Percentiles rank a stretch among this genome's conserved stretches.
These are phyloP conservation scores for Exophiala viscosa DNA, from an alignment of 2,329 filamentous ascomycete genomes.

Conservation along the genomic window DNA sequence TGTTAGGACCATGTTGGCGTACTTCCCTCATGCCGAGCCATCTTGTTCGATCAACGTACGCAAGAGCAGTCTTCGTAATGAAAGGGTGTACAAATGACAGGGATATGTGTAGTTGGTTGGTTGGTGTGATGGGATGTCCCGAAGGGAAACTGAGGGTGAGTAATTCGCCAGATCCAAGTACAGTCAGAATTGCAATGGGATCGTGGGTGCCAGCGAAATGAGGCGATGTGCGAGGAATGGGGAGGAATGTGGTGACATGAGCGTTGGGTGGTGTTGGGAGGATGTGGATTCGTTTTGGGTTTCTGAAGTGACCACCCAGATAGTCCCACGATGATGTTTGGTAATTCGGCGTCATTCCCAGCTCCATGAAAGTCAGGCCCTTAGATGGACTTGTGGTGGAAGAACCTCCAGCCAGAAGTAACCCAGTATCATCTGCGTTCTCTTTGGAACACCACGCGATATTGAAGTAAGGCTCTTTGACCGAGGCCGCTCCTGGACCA, in stretches of 20 bases:
- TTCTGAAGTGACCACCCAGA: conserved; percentile 72
- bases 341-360: conserved; percentile 85
- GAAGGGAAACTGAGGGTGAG: conserved; percentile 89
- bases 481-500: conserved; percentile 45
- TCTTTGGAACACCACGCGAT: conserved; percentile 92
- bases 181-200: conserved; percentile 75
- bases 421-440: conserved; percentile 87
- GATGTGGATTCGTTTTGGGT: conserved; percentile 66
- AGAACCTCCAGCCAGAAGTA: conserved; percentile 80
- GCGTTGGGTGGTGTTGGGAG: conserved; percentile 74
- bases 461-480: conserved; percentile 71
- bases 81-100: conserved; percentile 89
- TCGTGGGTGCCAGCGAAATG: conserved; percentile 87
- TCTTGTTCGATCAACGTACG: conserved; percentile 68
- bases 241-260: conserved; percentile 73
- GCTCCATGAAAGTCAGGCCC: conserved; percentile 82
- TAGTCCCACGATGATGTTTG: conserved; percentile 86
- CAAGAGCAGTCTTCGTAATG: conserved; percentile 67
- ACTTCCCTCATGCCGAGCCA: conserved; percentile 93
- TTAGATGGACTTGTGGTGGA: conserved; percentile 63
- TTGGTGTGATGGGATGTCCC: conserved; percentile 84
- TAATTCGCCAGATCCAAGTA: conserved; percentile 82
- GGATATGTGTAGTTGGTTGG: conserved; percentile 86
- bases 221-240: conserved; percentile 77
- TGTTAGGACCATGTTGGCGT: conserved; percentile 69